Base-by-base conservation (phyloP, 1,284 basidiomycete genomes). In the Trametes versicolor region DNA sequence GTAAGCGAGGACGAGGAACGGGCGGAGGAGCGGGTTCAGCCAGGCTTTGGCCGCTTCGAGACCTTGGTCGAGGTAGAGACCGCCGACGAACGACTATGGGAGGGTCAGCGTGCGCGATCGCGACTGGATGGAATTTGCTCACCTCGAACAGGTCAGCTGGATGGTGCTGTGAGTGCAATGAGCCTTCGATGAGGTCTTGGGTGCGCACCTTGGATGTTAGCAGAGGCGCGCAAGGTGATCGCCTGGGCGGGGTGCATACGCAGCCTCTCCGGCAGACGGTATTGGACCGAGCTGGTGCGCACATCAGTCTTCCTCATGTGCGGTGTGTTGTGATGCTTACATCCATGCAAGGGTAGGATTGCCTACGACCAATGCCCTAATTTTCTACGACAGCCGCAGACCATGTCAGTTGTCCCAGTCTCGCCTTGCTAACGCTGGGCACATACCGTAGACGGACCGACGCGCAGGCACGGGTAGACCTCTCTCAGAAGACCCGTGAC, bases 91-190 rank as follows among this genome's bases (percentile, higher is more conserved):
- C 3, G 92, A 85, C 91, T 93, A 64, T 8, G 32, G 36, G 32
- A 13, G 47, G 45, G 62, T 43, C 27, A 45, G 13, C 52, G 59
- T n/a, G 10, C 12, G 0, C 1, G 34, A 17, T 2, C 1, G 36
- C n/a, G 4, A 23, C 27, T 13, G 21, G 5, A 17, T 9, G 4
- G 36, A 34, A n/a, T 17, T 23, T 15, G 71, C 79, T 67, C 69
- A 89, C 91, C 83, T 93, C 92, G 67, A 93, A 90, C 34, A 91
- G 81, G 73, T 93, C 90, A 53, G 92, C 92, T 93, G 69, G 53
- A 65, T 23, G 36, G 43, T n/a, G 36, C 49, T 32, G 29, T 48
- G 47, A 23, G 49, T 43, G 47, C 43, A 12, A 15, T 27, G 25
- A 23, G 37, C 55, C 39, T 36, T n/a, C 56, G 54, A 50, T 62